A percentile compares a stretch with the other conserved stretches of the same genome.
Evolutionary conservation across 2,329 filamentous ascomycete genomes (phyloP).

Genomic region (Cladorrhinum sp.): DNA sequence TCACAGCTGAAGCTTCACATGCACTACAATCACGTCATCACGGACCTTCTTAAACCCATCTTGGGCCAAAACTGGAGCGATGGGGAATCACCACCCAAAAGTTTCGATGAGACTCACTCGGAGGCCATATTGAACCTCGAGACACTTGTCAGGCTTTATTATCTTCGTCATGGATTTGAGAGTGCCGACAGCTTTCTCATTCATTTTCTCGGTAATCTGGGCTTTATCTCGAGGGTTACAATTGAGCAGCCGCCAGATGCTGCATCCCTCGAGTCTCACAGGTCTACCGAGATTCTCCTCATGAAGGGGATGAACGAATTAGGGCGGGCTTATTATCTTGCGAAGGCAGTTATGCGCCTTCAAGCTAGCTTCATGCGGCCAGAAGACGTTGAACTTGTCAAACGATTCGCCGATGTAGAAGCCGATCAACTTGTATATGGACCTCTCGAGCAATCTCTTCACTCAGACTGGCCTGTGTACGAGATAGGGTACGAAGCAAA

Average conservation of each 20-base stretch:
- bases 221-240: slow-evolving; percentile 21
- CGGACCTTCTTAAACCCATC: slow-evolving; percentile 24
- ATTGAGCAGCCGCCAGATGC: slow-evolving; percentile 16
- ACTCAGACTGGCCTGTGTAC: slow-evolving; percentile 25
- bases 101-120: slow-evolving; percentile 20
- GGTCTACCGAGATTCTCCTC: slow-evolving; percentile 23
- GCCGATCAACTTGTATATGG: slow-evolving; percentile 17
- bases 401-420: slow-evolving; percentile 20
- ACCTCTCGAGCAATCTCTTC: slow-evolving; percentile 22
- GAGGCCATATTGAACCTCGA: slow-evolving; percentile 31
- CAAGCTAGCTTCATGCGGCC: slow-evolving; percentile 22
- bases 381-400: slow-evolving; percentile 22
- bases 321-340: slow-evolving; percentile 16
- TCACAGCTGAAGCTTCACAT: slow-evolving; percentile 33
- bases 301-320: slow-evolving; percentile 27
- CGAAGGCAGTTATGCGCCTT: slow-evolving; percentile 20
- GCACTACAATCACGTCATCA: slow-evolving; percentile 26
- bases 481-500: slow-evolving; percentile 19
- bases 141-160: slow-evolving; percentile 35
- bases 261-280: slow-evolving; percentile 15
- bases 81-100: not conserved
- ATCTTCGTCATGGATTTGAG: slow-evolving; percentile 34
- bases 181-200: slow-evolving; percentile 22
- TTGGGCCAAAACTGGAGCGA: slow-evolving; percentile 13
- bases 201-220: slow-evolving; percentile 24